Conservation (phyloP, 768 basidiomycete species). For the Leccinum variicolor region DNA sequence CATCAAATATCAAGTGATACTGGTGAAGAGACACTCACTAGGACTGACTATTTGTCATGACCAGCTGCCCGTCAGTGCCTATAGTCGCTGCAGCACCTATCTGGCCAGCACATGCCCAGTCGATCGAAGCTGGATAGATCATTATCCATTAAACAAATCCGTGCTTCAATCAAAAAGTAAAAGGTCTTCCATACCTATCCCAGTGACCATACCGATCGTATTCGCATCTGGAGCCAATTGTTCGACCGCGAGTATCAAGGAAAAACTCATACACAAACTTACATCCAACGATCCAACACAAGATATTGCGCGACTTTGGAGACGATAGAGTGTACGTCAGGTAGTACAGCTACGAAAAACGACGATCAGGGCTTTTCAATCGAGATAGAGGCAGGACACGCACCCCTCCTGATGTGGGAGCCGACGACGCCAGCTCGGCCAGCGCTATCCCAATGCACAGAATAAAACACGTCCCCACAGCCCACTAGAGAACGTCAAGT, state of each 20-base stretch:
- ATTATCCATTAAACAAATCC: constrained; percentile 33
- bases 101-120: constrained; percentile 62
- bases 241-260: background rate
- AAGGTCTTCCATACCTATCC: constrained; percentile 22
- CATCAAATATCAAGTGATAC: constrained; percentile 31
- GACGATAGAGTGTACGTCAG: constrained; percentile 60
- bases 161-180: background rate
- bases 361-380: background rate
- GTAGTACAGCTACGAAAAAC: constrained; percentile 47
- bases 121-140: constrained; percentile 45
- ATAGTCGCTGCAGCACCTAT: constrained; percentile 63
- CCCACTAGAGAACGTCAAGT: constrained; percentile 26
- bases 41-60: constrained; percentile 34
- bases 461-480: constrained; percentile 34
- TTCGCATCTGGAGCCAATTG: constrained; percentile 37
- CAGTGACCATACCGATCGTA: constrained; percentile 46
- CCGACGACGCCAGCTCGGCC: constrained; percentile 36
- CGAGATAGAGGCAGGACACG: background rate
- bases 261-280: constrained; percentile 11
- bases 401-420: constrained; percentile 37
- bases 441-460: constrained; percentile 36
- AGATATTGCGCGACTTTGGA: constrained; percentile 49
- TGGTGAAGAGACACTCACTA: constrained; percentile 43
- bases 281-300: constrained; percentile 72
- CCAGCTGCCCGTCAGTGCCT: constrained; percentile 35